Evolutionary conservation across 1,139 yeast species (phyloP).

Genomic region (Wickerhamomyces sp.): DNA sequence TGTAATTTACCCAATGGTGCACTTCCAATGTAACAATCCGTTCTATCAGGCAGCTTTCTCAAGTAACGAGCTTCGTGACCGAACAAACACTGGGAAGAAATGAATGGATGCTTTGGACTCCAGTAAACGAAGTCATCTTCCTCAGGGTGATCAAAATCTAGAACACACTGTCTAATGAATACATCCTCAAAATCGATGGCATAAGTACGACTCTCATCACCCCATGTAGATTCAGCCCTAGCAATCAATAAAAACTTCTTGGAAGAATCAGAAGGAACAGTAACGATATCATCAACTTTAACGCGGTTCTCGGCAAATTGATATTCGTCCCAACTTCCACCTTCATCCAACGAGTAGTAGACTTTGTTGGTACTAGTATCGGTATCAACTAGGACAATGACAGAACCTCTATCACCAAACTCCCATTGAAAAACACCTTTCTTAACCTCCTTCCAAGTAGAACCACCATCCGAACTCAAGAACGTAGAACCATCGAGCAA

Average conservation of each 20-base stretch:
- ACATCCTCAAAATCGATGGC: slow-evolving; percentile 70
- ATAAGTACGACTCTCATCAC: slow-evolving; percentile 38
- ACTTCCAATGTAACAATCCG: slow-evolving; percentile 77
- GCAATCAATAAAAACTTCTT: slow-evolving; percentile 61
- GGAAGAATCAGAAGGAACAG: slow-evolving; percentile 88
- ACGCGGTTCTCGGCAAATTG: slow-evolving; percentile 56
- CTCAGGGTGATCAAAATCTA: slow-evolving; percentile 55
- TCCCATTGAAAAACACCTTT: slow-evolving; percentile 88
- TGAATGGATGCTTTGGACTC: slow-evolving; percentile 69
- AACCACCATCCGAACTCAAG: slow-evolving; percentile 82
- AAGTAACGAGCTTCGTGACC: slow-evolving; percentile 82
- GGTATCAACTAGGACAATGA: slow-evolving; percentile 65
- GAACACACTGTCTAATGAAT: slow-evolving; percentile 62
- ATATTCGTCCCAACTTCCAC: slow-evolving; percentile 67
- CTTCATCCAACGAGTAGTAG: slow-evolving; percentile 72
- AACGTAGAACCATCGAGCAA: slow-evolving; percentile 60
- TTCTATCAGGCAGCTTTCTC: slow-evolving; percentile 56
- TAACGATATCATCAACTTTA: slow-evolving; percentile 66
- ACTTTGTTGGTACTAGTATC: slow-evolving; percentile 52
- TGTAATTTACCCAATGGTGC: slow-evolving; percentile 60
- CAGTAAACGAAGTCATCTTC: slow-evolving; percentile 78
- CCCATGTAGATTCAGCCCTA: slow-evolving; percentile 30
- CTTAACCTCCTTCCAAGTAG: slow-evolving; percentile 75
- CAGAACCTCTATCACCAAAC: slow-evolving; percentile 90
- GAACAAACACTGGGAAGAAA: slow-evolving; percentile 66